Evolutionary conservation across 2,329 filamentous ascomycete genomes (phyloP).

Genomic region (Fusarium sp.): DNA sequence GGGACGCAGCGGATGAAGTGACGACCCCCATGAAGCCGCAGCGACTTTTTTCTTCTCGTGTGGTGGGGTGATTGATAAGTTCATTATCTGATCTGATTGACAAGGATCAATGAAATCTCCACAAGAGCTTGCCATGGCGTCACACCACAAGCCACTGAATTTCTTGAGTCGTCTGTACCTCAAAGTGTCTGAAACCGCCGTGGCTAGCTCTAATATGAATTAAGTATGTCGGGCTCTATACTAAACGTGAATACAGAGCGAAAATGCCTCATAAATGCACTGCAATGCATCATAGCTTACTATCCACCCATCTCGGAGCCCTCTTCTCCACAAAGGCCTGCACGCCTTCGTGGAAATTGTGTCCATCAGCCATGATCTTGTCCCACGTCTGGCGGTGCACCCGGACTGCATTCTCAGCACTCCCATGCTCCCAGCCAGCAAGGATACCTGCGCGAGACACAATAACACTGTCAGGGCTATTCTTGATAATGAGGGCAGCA

Average conservation of each 20-base stretch:
- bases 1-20: slow-evolving; percentile 5
- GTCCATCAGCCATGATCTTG: slow-evolving; percentile 67
- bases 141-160: slow-evolving; percentile 17
- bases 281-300: slow-evolving; percentile 58
- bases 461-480: slow-evolving; percentile 78
- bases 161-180: neutral
- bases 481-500: slow-evolving; percentile 69
- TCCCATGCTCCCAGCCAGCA: slow-evolving; percentile 74
- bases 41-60: slow-evolving; percentile 1
- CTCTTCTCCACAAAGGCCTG: slow-evolving; percentile 79
- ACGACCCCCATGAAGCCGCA: slow-evolving; percentile 5
- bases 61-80: slow-evolving; percentile 42
- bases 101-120: slow-evolving; percentile 21
- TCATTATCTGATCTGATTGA: slow-evolving; percentile 38
- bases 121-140: slow-evolving; percentile 25
- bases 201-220: neutral
- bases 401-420: slow-evolving; percentile 69
- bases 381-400: slow-evolving; percentile 64
- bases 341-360: slow-evolving; percentile 78
- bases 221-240: neutral
- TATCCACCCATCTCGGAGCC: slow-evolving; percentile 71
- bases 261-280: slow-evolving; percentile 26
- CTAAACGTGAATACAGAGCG: neutral
- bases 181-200: neutral
- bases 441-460: slow-evolving; percentile 76